phyloP scores from a whole-genome alignment of 2,329 filamentous ascomycete species.

The Xylaria multiplex region DNA sequence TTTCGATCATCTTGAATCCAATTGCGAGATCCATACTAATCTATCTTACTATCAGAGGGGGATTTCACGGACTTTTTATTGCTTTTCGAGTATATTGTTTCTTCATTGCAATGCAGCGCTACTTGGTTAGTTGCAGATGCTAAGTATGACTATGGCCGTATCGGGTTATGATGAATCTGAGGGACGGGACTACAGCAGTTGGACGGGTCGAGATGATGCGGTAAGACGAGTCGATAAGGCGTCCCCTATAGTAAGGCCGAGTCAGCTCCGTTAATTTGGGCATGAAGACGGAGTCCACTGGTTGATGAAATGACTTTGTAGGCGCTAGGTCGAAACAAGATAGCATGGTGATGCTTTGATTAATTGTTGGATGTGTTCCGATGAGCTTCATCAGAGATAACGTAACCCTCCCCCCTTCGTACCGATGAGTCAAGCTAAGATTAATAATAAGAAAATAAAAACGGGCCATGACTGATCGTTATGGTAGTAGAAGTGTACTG shows the following conservation, averaged over 20 bases:
- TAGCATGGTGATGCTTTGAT: neutral
- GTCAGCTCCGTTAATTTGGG: slow-evolving; percentile 14
- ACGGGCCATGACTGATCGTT: neutral
- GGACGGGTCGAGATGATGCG: neutral
- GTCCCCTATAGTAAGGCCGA: slow-evolving; percentile 1
- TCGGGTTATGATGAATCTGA: neutral
- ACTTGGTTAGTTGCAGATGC: slow-evolving; percentile 1
- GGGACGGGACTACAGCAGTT: neutral
- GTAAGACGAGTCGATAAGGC: slow-evolving; percentile 19
- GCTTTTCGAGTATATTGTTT: neutral
- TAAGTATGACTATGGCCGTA: neutral
- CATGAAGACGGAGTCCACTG: neutral
- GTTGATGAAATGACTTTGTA: slow-evolving; percentile 1
- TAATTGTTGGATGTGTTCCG: slow-evolving; percentile 4
- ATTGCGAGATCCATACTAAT: neutral
- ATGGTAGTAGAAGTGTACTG: too few relatives aligned
- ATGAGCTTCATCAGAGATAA: neutral
- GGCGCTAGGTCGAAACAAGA: slow-evolving; percentile 6
- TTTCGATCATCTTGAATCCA: neutral
- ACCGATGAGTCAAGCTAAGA: neutral
- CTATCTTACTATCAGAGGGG: neutral
- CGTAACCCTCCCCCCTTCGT: neutral
- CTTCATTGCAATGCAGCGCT: neutral
- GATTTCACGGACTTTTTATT: neutral
- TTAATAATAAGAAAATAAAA: neutral